Base-by-base conservation (phyloP, 306 rosid genomes). In the Rosa multiflora region DNA sequence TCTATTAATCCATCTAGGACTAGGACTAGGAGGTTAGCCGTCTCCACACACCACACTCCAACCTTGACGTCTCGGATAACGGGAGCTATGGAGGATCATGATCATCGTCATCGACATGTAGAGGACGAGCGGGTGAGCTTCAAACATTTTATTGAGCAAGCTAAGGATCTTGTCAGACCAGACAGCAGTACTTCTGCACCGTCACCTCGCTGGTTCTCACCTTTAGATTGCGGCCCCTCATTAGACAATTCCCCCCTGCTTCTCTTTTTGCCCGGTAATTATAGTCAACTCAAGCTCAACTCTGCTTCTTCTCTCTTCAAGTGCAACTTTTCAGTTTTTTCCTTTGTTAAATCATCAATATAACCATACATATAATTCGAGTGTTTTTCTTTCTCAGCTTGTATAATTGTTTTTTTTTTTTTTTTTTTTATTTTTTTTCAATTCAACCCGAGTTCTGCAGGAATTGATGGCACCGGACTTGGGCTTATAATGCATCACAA, bases 161-260 rank as follows among this genome's bases (percentile, higher is more conserved):
- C 97, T 2, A 84, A 80, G 86, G 90, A 81, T 35, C 43, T 92
- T 6, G 75, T 91, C 15, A 11, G 59, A 72, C 72, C 88, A 21
- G 92, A 89, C 75, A 20, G 8, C 39, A 55, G 26, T 20, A 55
- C 23, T 6, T 20, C 82, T 44, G 97, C 97, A 26, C 92, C 95
- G 7, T 0, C 35, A 13, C 95, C 94, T 20, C 89, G 93, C 76
- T 92, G 99, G 99, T 92, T 92, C 90, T 91, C 97, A 47, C 97
- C 98, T 3, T 42, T 90, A 78, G 89, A 91, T 44, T 76, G 89
- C 78, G 87, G 82, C 18, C 79, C 83, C 20, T 92, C 84, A 26
- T 20, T 68, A 76, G 40, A 76, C 12, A 73, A 86, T 52, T 84
- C 95, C 26, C 99, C 99, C 12, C 82, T 91, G 39, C 88, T 92